Base-by-base conservation (phyloP, 75 land plant species). In the Selaginella tamariscina region DNA sequence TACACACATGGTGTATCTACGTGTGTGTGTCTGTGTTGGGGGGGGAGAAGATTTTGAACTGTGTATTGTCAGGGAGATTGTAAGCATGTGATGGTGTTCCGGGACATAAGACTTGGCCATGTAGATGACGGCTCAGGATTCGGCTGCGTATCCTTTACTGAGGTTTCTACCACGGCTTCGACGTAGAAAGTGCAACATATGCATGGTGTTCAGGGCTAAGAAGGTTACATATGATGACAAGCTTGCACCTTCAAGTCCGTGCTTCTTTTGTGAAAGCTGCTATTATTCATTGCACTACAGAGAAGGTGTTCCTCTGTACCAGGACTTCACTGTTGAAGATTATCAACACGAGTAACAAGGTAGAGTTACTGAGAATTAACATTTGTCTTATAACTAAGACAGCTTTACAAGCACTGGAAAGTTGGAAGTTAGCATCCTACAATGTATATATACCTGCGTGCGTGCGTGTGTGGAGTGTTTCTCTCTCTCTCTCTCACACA, bases 231-330 rank as follows among this genome's bases (percentile, higher is more conserved):
- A 79, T 31, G 96, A 87, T 54, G 98, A 93, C 57, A 89, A 85
- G 68, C 86, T 87, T 78, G 91, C 91, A 23, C 80, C 72, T 31
- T 65, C 77, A 54, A 84, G 83, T 68, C 98, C 96, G 24, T 86
- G 85, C 65, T 93, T 84, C 54, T 93, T 86, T 64, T 93, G 96
- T 75, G 81, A 89, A 31, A 68, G 86, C 11, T 93, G 98, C 73
- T 93, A 89, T 70, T 84, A 73, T 59, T 78, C 84, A 29, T 84
- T 89, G 32, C 97, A 89, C 68, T 89, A 84, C 54, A 23, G 60
- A 5, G 82, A 82, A 74, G 85, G 83, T 0, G 32, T 70, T 30
- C 79, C 81, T 20, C 64, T 81, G 49, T 86, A 93, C 54, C 28
- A 69, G 33, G 86, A 77, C 28, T 87, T 84, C 73, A 67, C 70